These are phyloP conservation scores for Ganoderma lucidum DNA, from an alignment of 1,284 basidiomycete species.

Conservation along the genomic window DNA sequence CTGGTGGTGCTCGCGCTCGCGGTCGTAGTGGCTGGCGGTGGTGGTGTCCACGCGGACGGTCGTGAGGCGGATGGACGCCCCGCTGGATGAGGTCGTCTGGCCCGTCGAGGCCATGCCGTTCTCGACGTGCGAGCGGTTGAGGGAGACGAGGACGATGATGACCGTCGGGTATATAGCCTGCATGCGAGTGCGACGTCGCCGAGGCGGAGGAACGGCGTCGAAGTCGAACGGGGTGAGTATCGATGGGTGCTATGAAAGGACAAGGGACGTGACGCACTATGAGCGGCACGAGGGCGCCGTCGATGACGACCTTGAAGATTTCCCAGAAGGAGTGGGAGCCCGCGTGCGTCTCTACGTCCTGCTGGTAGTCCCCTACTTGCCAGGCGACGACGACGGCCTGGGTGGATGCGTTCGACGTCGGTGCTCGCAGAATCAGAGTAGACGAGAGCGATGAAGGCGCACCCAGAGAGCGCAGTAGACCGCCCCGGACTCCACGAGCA, in stretches of 20 bases:
- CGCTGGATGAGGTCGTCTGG: background rate
- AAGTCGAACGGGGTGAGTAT: too few species aligned
- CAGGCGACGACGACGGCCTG: background rate
- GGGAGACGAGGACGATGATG: constrained; percentile 5
- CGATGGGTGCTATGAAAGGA: too few species aligned
- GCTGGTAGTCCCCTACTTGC: background rate
- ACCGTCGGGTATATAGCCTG: background rate
- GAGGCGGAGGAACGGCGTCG: too few species aligned
- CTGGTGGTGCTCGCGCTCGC: background rate
- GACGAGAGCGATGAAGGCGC: background rate
- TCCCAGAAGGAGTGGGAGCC: background rate
- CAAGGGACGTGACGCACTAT: background rate
- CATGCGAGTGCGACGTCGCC: too few species aligned
- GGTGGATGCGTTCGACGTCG: background rate
- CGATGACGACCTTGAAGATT: background rate
- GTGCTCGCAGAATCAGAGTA: too few species aligned
- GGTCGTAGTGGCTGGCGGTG: background rate
- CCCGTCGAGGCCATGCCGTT: background rate
- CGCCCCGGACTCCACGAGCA: background rate
- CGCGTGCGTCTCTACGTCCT: background rate
- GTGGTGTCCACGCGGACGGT: background rate
- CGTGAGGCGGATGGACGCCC: background rate
- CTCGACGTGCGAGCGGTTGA: background rate
- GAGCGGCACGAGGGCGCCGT: background rate
- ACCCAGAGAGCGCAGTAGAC: background rate